phyloP scores from a whole-genome alignment of 805 yeast species.

The Candida succiphila region DNA sequence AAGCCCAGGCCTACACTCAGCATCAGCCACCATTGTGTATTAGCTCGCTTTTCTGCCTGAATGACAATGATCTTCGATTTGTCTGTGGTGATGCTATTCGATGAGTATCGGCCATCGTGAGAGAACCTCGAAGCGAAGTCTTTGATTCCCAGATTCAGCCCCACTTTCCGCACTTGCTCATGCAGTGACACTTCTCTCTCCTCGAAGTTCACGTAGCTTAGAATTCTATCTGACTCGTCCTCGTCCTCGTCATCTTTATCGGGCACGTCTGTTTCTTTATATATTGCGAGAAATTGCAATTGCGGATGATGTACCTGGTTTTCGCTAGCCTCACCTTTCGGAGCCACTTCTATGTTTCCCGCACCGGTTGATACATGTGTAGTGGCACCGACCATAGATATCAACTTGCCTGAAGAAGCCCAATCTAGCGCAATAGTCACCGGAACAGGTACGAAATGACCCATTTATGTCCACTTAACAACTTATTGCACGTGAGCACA shows the following conservation, averaged over 20 bases:
- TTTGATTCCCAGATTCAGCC: slow-evolving; percentile 17
- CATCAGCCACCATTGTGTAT: too few species aligned
- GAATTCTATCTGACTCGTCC: slow-evolving; percentile 10
- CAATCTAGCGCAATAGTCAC: too few species aligned
- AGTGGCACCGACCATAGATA: too few species aligned
- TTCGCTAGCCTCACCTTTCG: too few species aligned
- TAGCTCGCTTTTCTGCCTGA: too few species aligned
- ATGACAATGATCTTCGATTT: slow-evolving; percentile 21
- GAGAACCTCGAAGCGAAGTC: slow-evolving; percentile 17
- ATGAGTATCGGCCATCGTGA: neutral
- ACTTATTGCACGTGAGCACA: too few species aligned
- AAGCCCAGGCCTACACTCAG: too few species aligned
- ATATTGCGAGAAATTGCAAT: slow-evolving; percentile 13
- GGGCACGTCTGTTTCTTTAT: slow-evolving; percentile 6
- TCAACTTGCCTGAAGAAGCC: too few species aligned
- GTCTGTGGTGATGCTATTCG: slow-evolving; percentile 21
- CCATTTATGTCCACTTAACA: too few species aligned
- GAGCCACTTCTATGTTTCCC: too few species aligned
- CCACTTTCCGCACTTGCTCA: slow-evolving; percentile 14
- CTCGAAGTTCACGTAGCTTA: slow-evolving; percentile 14
- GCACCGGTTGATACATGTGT: too few species aligned
- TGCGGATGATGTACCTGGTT: slow-evolving; percentile 6
- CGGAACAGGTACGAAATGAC: too few species aligned
- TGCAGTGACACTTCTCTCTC: slow-evolving; percentile 8
- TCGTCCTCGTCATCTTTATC: slow-evolving; percentile 7